Evolutionary conservation across 2,329 filamentous ascomycete species (phyloP).

Genomic region (Herpotrichia juniperi): DNA sequence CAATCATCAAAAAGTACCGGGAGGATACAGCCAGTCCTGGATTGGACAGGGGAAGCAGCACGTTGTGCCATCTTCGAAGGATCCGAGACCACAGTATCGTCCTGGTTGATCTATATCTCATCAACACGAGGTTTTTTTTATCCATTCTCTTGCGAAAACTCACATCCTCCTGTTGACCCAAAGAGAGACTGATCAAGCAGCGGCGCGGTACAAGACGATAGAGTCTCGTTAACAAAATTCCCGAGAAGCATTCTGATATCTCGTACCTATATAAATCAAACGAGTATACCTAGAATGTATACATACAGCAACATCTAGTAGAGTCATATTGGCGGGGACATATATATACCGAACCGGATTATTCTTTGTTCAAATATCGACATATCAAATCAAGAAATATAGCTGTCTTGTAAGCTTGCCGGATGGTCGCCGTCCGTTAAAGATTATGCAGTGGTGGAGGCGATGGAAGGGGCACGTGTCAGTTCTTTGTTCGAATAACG

Average conservation of each 20-base stretch:
- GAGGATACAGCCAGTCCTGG: conserved; percentile 71
- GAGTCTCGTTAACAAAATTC: conserved; percentile 20
- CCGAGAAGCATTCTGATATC: conserved; percentile 11
- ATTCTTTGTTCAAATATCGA: neutral
- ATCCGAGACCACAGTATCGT: conserved; percentile 58
- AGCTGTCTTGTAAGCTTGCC: neutral
- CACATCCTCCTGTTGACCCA: conserved; percentile 26
- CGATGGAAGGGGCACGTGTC: neutral
- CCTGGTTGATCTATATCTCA: conserved; percentile 50
- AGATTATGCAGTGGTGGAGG: neutral
- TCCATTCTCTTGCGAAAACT: conserved; percentile 6
- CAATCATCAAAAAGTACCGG: conserved; percentile 47
- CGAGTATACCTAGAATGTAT: neutral
- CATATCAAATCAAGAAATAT: neutral
- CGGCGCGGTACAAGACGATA: conserved; percentile 23
- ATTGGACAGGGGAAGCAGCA: conserved; percentile 89
- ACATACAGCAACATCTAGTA: neutral
- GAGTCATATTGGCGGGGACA: neutral
- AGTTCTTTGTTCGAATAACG: neutral
- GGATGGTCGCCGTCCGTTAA: neutral
- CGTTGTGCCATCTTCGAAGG: conserved; percentile 53
- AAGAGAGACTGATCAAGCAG: conserved; percentile 29
- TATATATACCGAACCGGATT: neutral
- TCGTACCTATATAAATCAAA: neutral
- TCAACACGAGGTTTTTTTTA: neutral